Evolutionary conservation across 352 stramenopile genomes (phyloP).

Genomic region (Phytophthora uliginosa): DNA sequence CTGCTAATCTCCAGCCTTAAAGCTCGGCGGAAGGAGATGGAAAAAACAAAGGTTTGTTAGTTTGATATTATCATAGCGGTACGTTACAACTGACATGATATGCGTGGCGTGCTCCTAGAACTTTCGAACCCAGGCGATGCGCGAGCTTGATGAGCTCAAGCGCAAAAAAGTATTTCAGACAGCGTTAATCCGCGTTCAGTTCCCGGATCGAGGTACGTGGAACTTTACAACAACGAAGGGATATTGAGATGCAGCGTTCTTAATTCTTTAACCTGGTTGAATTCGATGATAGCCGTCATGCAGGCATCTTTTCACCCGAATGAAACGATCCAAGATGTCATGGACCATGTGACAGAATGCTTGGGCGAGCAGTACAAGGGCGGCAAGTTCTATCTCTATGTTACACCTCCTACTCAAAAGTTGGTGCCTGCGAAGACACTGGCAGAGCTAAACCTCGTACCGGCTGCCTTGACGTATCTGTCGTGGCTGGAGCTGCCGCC

Average conservation of each 20-base stretch:
- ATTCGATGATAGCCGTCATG: constrained; percentile 60
- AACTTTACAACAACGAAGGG: neutral
- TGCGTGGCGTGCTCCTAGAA: constrained; percentile 48
- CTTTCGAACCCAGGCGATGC: constrained; percentile 90
- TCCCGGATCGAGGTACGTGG: constrained; percentile 80
- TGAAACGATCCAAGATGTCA: constrained; percentile 81
- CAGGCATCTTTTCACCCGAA: constrained; percentile 89
- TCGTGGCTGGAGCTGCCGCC: constrained; percentile 63
- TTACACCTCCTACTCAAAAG: constrained; percentile 81
- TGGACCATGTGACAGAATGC: constrained; percentile 68
- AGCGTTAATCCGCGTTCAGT: constrained; percentile 84
- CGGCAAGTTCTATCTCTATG: constrained; percentile 79
- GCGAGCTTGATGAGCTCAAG: constrained; percentile 88
- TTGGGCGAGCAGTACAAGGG: constrained; percentile 38
- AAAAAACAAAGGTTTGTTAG: constrained; percentile 76
- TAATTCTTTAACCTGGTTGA: neutral
- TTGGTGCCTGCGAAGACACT: constrained; percentile 68
- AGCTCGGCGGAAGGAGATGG: constrained; percentile 71
- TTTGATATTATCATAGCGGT: constrained; percentile 1
- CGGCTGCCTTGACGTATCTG: constrained; percentile 81
- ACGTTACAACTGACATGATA: neutral
- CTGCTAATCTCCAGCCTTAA: constrained; percentile 85
- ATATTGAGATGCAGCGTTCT: neutral
- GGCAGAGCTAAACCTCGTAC: constrained; percentile 76
- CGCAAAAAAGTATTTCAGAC: constrained; percentile 85